Evolutionary conservation across 2,329 filamentous ascomycete species (phyloP), one percentile per base, ranked within the genome.

Genomic region (Balansia obtecta): DNA sequence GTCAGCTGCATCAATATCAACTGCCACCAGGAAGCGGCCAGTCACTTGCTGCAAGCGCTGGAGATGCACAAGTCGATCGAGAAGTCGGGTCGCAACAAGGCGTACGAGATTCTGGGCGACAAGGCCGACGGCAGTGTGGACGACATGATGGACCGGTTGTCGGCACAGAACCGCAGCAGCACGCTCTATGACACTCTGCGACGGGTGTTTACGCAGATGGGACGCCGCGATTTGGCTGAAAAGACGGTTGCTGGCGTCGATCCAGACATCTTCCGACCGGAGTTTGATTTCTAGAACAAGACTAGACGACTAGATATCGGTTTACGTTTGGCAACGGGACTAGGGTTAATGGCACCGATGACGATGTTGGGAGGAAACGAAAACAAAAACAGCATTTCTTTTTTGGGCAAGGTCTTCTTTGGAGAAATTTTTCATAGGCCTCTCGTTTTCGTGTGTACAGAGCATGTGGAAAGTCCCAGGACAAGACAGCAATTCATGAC

Each of bases 1-100:
- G 93, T 97, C 10, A 88, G 82, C 53, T 97, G 93, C 68, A 97
- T 98, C 67, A 97, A 97, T 69, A 95, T 97, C 58, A 90, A 90
- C 50, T 96, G 91, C 68, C 90, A 89, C 65, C 85, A 87, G 15
- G 88, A 97, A 70, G 93, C 93, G 0, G 93, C 93, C 2, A 85
- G 88, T 53, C 93, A 98, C 69, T 79, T 98, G 51, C 79, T 98
- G 13, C 88, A 90, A 3, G 91, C 93, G 1, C 75, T 98, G 46
- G 85, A 85, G 50, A 96, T 98, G 90, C 93, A 98, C 74, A 90
- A 93, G 65, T 83, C 89, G 7, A 88, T 95, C 13, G 90, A 96
- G 70, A 80, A 81, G 61, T 86, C 89, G 62, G 89, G 88, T 4
- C 79, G 88, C 52, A 85, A 88, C 63, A 84, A 86, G 66, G 91